These are phyloP conservation scores for Penicillium pulvis DNA, from an alignment of 495 filamentous ascomycete genomes.

Conservation along the genomic window DNA sequence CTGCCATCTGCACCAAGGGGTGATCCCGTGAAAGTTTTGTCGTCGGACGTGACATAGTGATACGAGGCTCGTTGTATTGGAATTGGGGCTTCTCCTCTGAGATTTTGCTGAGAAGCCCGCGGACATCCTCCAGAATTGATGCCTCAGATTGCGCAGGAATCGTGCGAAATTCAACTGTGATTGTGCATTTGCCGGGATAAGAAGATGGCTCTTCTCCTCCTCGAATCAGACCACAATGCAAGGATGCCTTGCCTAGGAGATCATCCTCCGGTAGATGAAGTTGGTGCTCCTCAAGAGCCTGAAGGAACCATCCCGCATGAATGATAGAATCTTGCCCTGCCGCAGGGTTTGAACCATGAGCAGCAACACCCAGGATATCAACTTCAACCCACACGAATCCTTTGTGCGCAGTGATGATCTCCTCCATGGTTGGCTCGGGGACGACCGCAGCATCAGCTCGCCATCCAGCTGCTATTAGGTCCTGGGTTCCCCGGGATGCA, in stretches of 20 bases:
- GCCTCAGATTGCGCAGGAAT: conserved; percentile 38
- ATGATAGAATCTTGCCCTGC: conserved; percentile 47
- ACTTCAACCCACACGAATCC: conserved; percentile 52
- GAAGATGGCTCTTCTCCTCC: conserved; percentile 52
- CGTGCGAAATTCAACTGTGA: conserved; percentile 49
- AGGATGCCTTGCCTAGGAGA: conserved; percentile 35
- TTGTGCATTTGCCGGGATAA: conserved; percentile 44
- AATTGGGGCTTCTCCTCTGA: conserved; percentile 26
- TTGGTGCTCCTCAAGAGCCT: conserved; percentile 41
- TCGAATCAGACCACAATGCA: conserved; percentile 48
- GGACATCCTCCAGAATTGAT: conserved; percentile 33
- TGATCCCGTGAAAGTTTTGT: conserved; percentile 35
- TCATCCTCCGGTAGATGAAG: conserved; percentile 33
- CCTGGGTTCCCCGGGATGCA: conserved; percentile 44
- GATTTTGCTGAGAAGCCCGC: conserved; percentile 23
- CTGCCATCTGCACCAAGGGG: conserved; percentile 33
- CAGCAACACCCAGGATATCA: conserved; percentile 45
- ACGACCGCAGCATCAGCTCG: conserved; percentile 47
- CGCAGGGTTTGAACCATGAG: conserved; percentile 46
- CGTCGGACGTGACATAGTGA: conserved; percentile 37
- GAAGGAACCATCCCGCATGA: conserved; percentile 45
- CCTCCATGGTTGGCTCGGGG: conserved; percentile 40
- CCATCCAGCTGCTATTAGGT: conserved; percentile 51
- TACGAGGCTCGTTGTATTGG: conserved; percentile 29
- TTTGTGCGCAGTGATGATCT: conserved; percentile 45